Conservation (phyloP, 2,329 filamentous ascomycete species). For the Plectosphaerella plurivora region DNA sequence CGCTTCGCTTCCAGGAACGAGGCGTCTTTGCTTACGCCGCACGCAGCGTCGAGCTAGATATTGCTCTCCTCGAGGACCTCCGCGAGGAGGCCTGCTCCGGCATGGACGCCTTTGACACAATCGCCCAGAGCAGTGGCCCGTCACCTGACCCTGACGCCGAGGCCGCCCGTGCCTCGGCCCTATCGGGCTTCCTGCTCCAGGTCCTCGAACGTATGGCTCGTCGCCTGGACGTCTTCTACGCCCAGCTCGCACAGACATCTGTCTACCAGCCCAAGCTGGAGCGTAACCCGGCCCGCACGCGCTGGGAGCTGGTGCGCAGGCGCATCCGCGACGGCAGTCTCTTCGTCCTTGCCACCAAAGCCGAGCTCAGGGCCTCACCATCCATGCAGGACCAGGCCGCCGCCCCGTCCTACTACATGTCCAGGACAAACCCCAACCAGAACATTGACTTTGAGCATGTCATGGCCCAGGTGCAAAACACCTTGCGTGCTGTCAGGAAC, state of each 20-base stretch:
- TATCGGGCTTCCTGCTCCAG: constrained; percentile 44
- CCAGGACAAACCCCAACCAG: constrained; percentile 18
- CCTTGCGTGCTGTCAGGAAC: constrained; percentile 14
- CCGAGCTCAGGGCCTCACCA: constrained; percentile 22
- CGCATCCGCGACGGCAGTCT: constrained; percentile 46
- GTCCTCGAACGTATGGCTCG: constrained; percentile 49
- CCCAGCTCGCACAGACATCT: constrained; percentile 41
- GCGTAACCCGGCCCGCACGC: constrained; percentile 44
- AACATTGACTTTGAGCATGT: constrained; percentile 42
- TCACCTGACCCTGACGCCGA: constrained; percentile 21
- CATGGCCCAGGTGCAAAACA: constrained; percentile 35
- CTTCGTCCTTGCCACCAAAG: constrained; percentile 39
- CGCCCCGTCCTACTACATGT: constrained; percentile 10
- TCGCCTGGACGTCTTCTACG: constrained; percentile 46
- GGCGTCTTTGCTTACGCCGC: constrained; percentile 47
- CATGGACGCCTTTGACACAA: constrained; percentile 49
- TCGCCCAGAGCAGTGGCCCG: constrained; percentile 20
- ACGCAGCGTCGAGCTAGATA: constrained; percentile 44
- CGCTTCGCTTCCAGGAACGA: constrained; percentile 42
- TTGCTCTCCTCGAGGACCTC: constrained; percentile 48
- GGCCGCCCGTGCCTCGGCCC: constrained; percentile 28
- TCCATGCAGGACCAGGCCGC: constrained; percentile 25
- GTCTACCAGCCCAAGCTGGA: constrained; percentile 49
- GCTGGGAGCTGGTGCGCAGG: constrained; percentile 45
- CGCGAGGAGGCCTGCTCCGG: constrained; percentile 47